Base-by-base conservation (phyloP, 2,329 filamentous ascomycete genomes). In the Neofusicoccum sp. region DNA sequence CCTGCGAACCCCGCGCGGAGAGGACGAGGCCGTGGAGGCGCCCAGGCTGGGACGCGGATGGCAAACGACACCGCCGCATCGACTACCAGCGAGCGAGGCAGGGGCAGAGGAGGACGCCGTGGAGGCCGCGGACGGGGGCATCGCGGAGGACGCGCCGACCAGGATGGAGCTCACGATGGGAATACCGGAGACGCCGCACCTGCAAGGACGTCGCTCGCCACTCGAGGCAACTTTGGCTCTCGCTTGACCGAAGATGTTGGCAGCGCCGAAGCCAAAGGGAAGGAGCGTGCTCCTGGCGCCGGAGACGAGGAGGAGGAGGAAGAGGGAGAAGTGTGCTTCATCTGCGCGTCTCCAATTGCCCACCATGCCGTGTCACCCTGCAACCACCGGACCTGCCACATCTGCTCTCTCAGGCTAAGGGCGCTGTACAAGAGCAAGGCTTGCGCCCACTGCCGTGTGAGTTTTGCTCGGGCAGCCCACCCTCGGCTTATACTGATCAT, bases 321-420 rank as follows among this genome's bases (percentile, higher is more conserved):
- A 31, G 89, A 92, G 60, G 88, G 82, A 28, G 92, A 97, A 64
- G 84, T 97, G 63, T 99, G 95, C 84, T 98, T 98, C 77, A 99
- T 99, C 71, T 99, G 95, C 76, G 93, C 95, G 61, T 96, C 93
- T 65, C 86, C 88, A 2, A 88, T 99, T 49, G 86, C 89, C 51
- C 92, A 98, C 78, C 87, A 91, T 68, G 89, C 93, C 8, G 86
- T 99, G 65, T 87, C 93, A 33, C 93, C 95, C 20, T 99, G 95
- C 78, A 98, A 97, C 75, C 95, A 99, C 77, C 85, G 90, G 61
- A 97, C 93, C 51, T 99, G 95, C 73, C 95, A 99, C 77, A 96
- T 98, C 65, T 99, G 95, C 75, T 89, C 92, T 8, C 79, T 99
- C 67, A 86, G 95, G 62, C 86, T 98, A 85, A 86, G 95, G 68